A percentile compares a stretch with the other conserved stretches of the same genome.
Conservation (phyloP, 208 protist genomes). For the Blastocrithidia nonstop region DNA sequence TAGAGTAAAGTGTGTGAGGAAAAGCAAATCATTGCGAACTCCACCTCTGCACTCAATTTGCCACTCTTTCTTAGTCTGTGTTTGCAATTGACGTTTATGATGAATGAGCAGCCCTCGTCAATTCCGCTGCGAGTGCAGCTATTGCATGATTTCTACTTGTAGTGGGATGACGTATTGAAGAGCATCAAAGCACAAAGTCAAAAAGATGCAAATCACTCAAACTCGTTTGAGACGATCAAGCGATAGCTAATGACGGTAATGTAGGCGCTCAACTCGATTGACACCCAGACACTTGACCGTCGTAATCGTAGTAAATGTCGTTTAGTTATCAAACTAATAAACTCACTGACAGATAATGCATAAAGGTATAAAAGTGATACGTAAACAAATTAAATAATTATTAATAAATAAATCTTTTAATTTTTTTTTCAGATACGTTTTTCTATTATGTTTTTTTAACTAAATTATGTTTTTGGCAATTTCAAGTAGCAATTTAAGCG, state of each 20-base stretch:
- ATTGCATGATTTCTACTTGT: conserved; percentile 66
- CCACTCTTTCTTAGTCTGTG: conserved; percentile 70
- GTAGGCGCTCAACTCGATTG: conserved; percentile 22
- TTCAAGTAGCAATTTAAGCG: no score
- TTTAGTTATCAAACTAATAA: conserved; percentile 48
- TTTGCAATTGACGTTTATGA: conserved; percentile 66
- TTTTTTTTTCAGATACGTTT: no score
- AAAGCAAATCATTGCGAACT: conserved; percentile 32
- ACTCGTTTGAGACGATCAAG: conserved; percentile 35
- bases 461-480: no score
- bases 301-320: conserved; percentile 56
- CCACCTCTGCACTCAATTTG: conserved; percentile 39
- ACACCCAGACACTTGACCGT: conserved; percentile 38
- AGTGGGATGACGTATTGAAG: conserved; percentile 76
- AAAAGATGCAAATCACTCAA: conserved; percentile 16
- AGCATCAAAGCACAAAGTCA: conserved; percentile 32
- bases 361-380: no score
- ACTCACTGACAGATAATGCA: neutral
- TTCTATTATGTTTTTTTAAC: no score
- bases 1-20: conserved; percentile 55
- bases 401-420: no score
- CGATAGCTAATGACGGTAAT: conserved; percentile 40
- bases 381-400: no score
- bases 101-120: conserved; percentile 21
- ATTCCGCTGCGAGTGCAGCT: conserved; percentile 57